These are phyloP conservation scores for Lentinula guzmanii DNA, from an alignment of 768 basidiomycete species.

Conservation along the genomic window DNA sequence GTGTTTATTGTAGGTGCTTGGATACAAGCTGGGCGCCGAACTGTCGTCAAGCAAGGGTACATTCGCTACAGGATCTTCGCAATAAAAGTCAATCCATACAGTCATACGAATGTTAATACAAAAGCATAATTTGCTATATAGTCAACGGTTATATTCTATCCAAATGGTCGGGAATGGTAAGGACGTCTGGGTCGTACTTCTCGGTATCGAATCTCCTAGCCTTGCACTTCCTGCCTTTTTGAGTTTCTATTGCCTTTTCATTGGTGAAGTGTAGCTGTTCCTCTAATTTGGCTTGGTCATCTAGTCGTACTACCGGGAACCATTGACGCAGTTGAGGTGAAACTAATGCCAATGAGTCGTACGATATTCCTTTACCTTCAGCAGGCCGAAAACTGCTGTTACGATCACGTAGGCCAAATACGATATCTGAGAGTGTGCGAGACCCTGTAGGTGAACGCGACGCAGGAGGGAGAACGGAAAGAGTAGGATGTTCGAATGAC, in stretches of 20 bases:
- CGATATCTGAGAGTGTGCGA: not conserved
- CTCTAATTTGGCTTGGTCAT: not conserved
- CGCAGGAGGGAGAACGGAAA: not conserved
- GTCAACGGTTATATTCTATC: too few relatives aligned
- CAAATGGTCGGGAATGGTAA: not conserved
- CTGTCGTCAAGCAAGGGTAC: conserved; percentile 59
- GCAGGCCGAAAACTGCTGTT: not conserved
- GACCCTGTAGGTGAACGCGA: not conserved
- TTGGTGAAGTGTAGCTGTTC: not conserved
- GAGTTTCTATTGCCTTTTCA: not conserved
- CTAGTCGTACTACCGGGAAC: not conserved
- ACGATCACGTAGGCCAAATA: not conserved
- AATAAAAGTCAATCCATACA: conserved; percentile 16
- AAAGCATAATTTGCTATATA: not conserved
- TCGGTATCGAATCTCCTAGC: not conserved
- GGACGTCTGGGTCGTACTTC: not conserved
- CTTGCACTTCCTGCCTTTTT: not conserved
- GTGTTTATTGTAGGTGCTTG: conserved; percentile 28
- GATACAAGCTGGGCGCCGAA: conserved; percentile 76
- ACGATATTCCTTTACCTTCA: not conserved
- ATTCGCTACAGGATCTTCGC: conserved; percentile 23
- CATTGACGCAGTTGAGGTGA: not conserved
- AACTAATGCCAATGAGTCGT: not conserved
- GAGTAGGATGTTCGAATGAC: not conserved
- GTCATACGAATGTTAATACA: not conserved